Evolutionary conservation across 345 rosid genomes (phyloP), one percentile per base, ranked within the genome.

Genomic region (Eucalyptus sp.): DNA sequence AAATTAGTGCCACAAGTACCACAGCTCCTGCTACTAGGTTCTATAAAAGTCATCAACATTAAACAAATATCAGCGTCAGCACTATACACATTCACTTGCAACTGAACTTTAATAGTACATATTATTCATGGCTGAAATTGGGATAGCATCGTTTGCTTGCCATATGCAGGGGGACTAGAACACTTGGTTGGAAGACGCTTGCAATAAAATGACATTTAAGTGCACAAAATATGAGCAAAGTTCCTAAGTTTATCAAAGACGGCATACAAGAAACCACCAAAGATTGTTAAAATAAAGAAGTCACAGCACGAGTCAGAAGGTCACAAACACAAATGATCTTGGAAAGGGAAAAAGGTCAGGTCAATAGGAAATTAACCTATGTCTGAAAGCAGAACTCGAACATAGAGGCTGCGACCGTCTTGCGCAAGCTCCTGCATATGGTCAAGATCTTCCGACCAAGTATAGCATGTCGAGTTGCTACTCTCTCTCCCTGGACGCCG

Each of bases 1-100:
- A 89, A 27, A 43, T 43, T 89, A 10, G 87, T 88, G 43, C 93
- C 92, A 48, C 94, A 90, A 62, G 87, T 7, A n/a, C 29, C 50
- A 20, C 94, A 92, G 50, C 44, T 86, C 85, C 76, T 88, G 3
- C 18, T n/a, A 4, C 20, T n/a, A n/a, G n/a, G 16, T 68, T 22
- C 94, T 90, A 90, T 54, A 66, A 51, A 27, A 66, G 50, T 66
- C 79, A 66, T 66, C 79, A 66, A 66, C 76, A n/a, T 7, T 66
- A 31, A 48, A 33, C 29, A 46, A 17, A 20, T 16, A 29, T 29
- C 49, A 46, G 24, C 15, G 43, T 51, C 76, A 48, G 11, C 11
- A 20, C 14, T 25, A 81, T 76, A 76, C 13, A 15, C 79, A 66
- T 66, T 66, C 76, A 66, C 79, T 10, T 31, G 41, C 79, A 1